phyloP scores from a whole-genome alignment of 345 rosid species.

The Salix arbutifolia region DNA sequence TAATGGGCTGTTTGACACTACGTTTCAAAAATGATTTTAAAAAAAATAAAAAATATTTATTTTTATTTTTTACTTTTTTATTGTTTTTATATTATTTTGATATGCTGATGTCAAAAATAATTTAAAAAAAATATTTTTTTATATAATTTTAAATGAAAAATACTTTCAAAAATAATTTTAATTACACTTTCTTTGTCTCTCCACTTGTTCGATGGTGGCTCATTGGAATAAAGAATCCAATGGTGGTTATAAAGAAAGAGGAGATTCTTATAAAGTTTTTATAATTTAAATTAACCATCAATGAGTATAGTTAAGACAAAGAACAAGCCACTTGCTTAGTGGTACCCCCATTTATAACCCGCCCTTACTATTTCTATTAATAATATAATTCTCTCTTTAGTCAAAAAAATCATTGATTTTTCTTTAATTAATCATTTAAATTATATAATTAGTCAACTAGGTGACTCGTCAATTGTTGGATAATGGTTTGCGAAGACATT shows the following conservation, averaged over 20 bases:
- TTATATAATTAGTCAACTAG: neutral
- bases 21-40: too few relatives aligned
- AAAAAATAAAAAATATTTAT: too few relatives aligned
- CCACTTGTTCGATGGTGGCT: constrained; percentile 30
- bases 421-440: neutral
- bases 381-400: neutral
- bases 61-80: too few relatives aligned
- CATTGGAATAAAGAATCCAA: constrained; percentile 5
- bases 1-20: too few relatives aligned
- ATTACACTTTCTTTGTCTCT: neutral
- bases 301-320: constrained; percentile 28
- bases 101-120: too few relatives aligned
- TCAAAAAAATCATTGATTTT: neutral
- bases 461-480: neutral
- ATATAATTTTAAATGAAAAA: too few relatives aligned
- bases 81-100: too few relatives aligned
- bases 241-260: constrained; percentile 2
- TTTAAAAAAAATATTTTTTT: too few relatives aligned
- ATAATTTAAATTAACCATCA: neutral
- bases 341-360: constrained; percentile 34
- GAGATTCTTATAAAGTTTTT: constrained; percentile 15
- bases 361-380: neutral
- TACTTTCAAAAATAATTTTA: too few relatives aligned
- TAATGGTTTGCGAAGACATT: neutral
- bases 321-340: constrained; percentile 36